Evolutionary conservation across 2,329 filamentous ascomycete species (phyloP).

Genomic region (Diaporthe batatas): DNA sequence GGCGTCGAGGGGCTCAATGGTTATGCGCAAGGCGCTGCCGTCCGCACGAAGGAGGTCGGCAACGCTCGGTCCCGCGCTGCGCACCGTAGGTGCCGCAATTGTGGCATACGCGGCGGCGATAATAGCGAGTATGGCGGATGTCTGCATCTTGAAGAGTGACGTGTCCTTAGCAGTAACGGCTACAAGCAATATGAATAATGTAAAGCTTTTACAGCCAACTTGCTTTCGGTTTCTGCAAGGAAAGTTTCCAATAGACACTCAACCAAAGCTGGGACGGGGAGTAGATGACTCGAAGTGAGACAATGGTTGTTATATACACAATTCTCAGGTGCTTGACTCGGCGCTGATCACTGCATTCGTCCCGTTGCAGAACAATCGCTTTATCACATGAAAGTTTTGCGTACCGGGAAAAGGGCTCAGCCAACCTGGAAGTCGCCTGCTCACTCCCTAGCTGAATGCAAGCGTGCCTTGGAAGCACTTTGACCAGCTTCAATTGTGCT

Average conservation of each 20-base stretch:
- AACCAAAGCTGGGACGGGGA: no score
- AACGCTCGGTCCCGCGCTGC: not conserved
- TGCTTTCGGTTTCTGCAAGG: no score
- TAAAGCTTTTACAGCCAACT: not conserved
- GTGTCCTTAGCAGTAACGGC: not conserved
- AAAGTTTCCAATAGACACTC: not conserved
- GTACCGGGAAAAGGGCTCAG: not conserved
- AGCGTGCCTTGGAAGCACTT: not conserved
- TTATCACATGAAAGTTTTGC: not conserved
- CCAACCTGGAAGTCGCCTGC: not conserved
- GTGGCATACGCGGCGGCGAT: not conserved
- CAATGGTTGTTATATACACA: not conserved
- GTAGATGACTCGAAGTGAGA: not conserved
- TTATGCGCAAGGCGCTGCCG: not conserved
- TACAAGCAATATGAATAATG: no score
- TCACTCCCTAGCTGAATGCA: not conserved
- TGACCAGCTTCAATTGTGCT: not conserved
- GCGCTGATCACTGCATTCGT: not conserved
- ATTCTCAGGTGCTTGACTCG: not conserved
- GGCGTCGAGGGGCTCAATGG: not conserved
- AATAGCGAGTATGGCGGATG: not conserved
- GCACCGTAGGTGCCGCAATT: conserved; percentile 5
- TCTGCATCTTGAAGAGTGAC: not conserved
- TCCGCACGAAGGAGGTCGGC: not conserved
- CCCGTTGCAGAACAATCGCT: not conserved